Evolutionary conservation across 306 rosid genomes (phyloP), one percentile per base, ranked within the genome.

Genomic region (Chamaecrista fasciculata): DNA sequence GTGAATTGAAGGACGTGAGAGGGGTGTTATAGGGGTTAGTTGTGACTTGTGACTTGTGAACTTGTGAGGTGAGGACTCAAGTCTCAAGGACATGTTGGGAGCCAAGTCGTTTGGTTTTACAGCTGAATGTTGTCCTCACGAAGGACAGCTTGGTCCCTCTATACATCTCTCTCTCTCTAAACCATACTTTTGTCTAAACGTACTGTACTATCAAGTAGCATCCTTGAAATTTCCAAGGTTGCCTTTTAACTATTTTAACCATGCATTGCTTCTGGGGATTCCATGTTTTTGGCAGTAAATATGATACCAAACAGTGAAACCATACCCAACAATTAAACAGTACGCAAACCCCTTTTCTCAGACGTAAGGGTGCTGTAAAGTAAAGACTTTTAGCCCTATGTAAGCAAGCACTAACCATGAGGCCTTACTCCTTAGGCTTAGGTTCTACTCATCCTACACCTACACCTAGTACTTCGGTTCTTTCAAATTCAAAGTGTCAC

Each of bases 81-180:
- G 36, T 33, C 4, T 33, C 4, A 33, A 76, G 52, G 80, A 72
- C 75, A 80, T 39, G 46, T 44, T 69, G 70, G 80, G 72, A 57
- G 70, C 80, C 78, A 61, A 66, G 12, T 34, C 67, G 78, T 39
- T 74, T 47, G 71, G 80, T 75, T 75, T 75, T 75, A 66, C 75
- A 49, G 25, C 69, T 60, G 24, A 52, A 55, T 85, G 87, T 60
- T 86, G 78, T 79, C 76, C 56, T 77, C 59, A 23, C 49, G 25
- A 75, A 52, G 55, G 76, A 86, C 98, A 90, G 33, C 81, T 63
- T 31, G 90, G 90, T 34, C 91, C 87, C 94, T 66, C 73, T 46
- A 8, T 37, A 47, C 25, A 46, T 1, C 40, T 46, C 28, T 20
- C 65, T 20, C 60, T 18, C 40, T 56, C 67, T 18, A 52, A 31